Percentiles rank a stretch among this genome's conserved stretches.
These are phyloP conservation scores for Cucumis cinereus DNA, from an alignment of 306 rosid species.

Conservation along the genomic window DNA sequence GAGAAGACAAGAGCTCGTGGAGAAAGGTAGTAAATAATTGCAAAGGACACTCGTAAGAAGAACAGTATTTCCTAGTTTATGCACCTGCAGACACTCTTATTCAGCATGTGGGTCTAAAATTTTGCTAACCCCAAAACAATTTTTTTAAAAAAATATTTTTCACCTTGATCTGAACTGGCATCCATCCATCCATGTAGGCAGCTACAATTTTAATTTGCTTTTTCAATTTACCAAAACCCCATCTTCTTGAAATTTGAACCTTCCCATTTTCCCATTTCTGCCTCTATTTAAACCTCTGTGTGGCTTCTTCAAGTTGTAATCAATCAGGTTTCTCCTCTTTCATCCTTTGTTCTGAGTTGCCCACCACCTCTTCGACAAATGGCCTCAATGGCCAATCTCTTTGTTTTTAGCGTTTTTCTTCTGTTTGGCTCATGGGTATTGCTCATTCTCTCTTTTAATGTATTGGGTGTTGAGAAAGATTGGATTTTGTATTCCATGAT, in stretches of 20 bases:
- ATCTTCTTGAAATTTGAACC: slow-evolving; percentile 1
- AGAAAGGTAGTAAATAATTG: neutral
- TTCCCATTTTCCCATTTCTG: neutral
- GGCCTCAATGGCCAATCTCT: neutral
- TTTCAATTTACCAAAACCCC: neutral
- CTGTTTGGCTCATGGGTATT: neutral
- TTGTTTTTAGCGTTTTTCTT: neutral
- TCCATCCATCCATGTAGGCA: neutral
- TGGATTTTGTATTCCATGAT: neutral
- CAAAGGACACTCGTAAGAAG: neutral
- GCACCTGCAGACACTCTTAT: neutral
- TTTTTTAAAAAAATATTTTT: neutral
- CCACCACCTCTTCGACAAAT: slow-evolving; percentile 1
- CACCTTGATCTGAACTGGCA: slow-evolving; percentile 7
- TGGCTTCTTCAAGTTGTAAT: neutral
- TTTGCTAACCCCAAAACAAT: neutral
- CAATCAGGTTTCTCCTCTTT: neutral
- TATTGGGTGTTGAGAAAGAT: neutral
- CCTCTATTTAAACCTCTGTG: slow-evolving; percentile 7
- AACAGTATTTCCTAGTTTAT: neutral
- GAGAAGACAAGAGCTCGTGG: slow-evolving; percentile 7
- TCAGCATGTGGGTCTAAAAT: neutral
- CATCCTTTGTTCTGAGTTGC: neutral
- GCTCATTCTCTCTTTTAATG: neutral
- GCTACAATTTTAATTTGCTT: neutral